Conservation (phyloP, 306 rosid species). For the Quercus cerris region DNA sequence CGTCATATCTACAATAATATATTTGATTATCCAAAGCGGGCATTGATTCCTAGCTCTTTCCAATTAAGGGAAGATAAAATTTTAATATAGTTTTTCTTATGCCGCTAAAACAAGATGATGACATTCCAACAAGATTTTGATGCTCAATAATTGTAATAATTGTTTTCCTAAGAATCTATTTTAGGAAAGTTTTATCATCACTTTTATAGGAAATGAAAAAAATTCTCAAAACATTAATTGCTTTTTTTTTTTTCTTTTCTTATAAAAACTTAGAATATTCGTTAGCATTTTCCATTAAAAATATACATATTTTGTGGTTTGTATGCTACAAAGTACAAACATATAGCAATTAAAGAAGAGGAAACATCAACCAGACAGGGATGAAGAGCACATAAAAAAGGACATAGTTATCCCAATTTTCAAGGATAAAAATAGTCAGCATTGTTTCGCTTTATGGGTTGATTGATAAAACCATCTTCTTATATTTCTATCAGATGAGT, state of each 20-base stretch:
- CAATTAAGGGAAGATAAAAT: not conserved
- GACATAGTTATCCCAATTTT: not conserved
- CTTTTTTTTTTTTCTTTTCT: no score
- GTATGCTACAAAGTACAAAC: not conserved
- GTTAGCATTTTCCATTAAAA: not conserved
- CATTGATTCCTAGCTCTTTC: not conserved
- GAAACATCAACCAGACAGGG: not conserved
- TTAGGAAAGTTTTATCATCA: rapidly evolving
- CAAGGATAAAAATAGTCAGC: not conserved
- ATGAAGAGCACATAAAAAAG: not conserved
- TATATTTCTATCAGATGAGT: no score
- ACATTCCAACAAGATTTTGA: not conserved
- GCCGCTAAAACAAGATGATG: not conserved
- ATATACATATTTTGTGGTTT: not conserved
- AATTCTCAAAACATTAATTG: no score
- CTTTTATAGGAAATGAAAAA: no score
- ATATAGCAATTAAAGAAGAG: not conserved
- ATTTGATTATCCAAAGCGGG: not conserved
- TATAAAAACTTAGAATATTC: no score
- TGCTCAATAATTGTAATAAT: not conserved
- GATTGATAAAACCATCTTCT: no score
- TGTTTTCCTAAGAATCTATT: not conserved
- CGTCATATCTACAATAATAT: not conserved
- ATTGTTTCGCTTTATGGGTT: not conserved
- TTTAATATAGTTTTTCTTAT: not conserved